Evolutionary conservation across 441 rosid genomes (phyloP).

Genomic region (Aquilaria agallochum): DNA sequence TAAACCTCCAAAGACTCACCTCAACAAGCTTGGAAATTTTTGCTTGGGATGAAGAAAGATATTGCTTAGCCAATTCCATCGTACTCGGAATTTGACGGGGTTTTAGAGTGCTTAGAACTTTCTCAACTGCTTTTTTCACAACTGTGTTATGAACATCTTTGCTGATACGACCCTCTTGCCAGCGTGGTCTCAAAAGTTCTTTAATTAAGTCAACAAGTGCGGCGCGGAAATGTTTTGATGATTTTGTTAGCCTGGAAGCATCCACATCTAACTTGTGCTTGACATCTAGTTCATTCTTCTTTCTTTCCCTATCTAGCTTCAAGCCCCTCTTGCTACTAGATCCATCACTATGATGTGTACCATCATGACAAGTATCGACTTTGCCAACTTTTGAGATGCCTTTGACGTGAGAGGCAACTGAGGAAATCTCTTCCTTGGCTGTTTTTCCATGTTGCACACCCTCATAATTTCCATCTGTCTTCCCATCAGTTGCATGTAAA

Average conservation of each 20-base stretch:
- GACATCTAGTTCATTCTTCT: slow-evolving; percentile 32
- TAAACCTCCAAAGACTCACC: slow-evolving; percentile 39
- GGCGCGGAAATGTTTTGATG: slow-evolving; percentile 50
- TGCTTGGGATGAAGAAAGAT: slow-evolving; percentile 52
- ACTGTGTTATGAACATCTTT: slow-evolving; percentile 78
- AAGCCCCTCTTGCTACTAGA: slow-evolving; percentile 29
- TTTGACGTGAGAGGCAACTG: slow-evolving; percentile 33
- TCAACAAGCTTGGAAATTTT: slow-evolving; percentile 77
- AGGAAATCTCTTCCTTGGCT: slow-evolving; percentile 49
- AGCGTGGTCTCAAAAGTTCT: slow-evolving; percentile 71
- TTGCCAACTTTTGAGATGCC: slow-evolving; percentile 30
- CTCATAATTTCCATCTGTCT: slow-evolving; percentile 47
- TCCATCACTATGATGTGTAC: slow-evolving; percentile 30
- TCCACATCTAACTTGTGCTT: slow-evolving; percentile 44
- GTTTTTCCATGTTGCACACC: slow-evolving; percentile 35
- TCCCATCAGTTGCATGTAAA: slow-evolving; percentile 29
- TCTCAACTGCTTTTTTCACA: slow-evolving; percentile 74
- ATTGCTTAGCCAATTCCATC: slow-evolving; percentile 47
- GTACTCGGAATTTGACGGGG: slow-evolving; percentile 60
- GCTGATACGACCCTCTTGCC: slow-evolving; percentile 81
- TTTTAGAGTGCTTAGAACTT: slow-evolving; percentile 63
- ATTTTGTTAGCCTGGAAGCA: slow-evolving; percentile 39
- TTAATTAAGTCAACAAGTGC: slow-evolving; percentile 65
- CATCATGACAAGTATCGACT: slow-evolving; percentile 27
- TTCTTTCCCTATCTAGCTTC: slow-evolving; percentile 30